These are phyloP conservation scores for Papiliotrema nemorosa DNA, from an alignment of 1,284 basidiomycete species.

Conservation along the genomic window DNA sequence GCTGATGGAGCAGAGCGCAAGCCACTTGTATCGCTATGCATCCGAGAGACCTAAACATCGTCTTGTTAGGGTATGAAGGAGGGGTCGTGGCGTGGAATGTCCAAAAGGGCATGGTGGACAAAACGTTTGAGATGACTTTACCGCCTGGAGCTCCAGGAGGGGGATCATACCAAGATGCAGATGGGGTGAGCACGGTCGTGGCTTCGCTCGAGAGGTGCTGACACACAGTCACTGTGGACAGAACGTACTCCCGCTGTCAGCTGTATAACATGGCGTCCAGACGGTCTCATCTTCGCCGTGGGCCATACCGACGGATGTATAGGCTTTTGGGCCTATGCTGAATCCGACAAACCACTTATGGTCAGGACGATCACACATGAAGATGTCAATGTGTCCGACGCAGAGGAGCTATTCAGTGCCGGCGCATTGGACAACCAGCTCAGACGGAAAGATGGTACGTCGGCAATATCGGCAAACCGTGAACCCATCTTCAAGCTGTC, in stretches of 20 bases:
- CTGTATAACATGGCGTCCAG: conserved; percentile 63
- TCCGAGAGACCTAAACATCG: conserved; percentile 72
- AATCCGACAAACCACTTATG: conserved; percentile 73
- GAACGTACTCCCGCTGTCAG: conserved; percentile 72
- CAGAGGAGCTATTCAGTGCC: conserved; percentile 47
- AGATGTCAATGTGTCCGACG: conserved; percentile 52
- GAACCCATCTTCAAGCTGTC: conserved; percentile 87
- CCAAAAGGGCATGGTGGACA: conserved; percentile 60
- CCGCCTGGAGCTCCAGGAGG: conserved; percentile 78
- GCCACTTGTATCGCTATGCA: conserved; percentile 65
- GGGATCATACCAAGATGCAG: conserved; percentile 56
- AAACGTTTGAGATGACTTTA: conserved; percentile 64
- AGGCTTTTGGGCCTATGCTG: conserved; percentile 79
- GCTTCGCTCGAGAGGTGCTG: not conserved
- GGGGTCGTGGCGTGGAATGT: conserved; percentile 71
- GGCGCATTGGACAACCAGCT: conserved; percentile 47
- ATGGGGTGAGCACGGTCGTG: conserved; percentile 10
- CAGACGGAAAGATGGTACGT: conserved; percentile 11
- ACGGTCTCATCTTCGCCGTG: conserved; percentile 53
- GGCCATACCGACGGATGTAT: conserved; percentile 79
- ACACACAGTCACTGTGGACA: conserved; percentile 60
- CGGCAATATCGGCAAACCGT: conserved; percentile 43
- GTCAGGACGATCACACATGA: conserved; percentile 64
- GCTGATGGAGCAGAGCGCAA: conserved; percentile 50
- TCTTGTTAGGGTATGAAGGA: conserved; percentile 79